Evolutionary conservation across 495 filamentous ascomycete species (phyloP).

Genomic region (Annulohypoxylon nitens): DNA sequence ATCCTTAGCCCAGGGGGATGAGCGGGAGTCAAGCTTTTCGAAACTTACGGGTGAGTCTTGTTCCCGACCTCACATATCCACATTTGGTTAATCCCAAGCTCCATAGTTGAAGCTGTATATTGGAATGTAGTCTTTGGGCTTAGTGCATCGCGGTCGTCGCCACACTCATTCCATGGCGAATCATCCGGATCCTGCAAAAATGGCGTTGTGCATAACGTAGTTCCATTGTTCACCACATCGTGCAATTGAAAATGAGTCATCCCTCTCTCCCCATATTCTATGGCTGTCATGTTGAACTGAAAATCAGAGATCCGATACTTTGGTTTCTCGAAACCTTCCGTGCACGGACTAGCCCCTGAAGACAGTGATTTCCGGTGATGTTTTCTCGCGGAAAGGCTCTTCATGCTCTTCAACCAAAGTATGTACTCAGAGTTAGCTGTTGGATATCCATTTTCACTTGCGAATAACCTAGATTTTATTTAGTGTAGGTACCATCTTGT

Average conservation of each 20-base stretch:
- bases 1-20: neutral
- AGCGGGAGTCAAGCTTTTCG: neutral
- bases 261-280: constrained; percentile 18
- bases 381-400: neutral
- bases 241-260: constrained; percentile 35
- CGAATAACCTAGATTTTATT: neutral
- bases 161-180: constrained; percentile 37
- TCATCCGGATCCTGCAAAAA: constrained; percentile 38
- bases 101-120: constrained; percentile 18
- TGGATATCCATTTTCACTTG: neutral
- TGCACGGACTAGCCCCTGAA: constrained; percentile 24
- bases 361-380: constrained; percentile 2
- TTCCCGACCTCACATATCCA: constrained; percentile 42
- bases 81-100: constrained; percentile 33
- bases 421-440: neutral
- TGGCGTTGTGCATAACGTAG: constrained; percentile 36
- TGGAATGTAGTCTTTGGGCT: constrained; percentile 36
- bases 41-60: constrained; percentile 42
- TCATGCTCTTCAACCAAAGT: neutral
- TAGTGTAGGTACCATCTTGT: neutral
- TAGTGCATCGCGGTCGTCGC: neutral
- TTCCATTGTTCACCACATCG: constrained; percentile 29
- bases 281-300: constrained; percentile 40
- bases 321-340: constrained; percentile 30
- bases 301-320: constrained; percentile 32